Evolutionary conservation across 345 rosid genomes (phyloP).

Genomic region (Populus deltoides): DNA sequence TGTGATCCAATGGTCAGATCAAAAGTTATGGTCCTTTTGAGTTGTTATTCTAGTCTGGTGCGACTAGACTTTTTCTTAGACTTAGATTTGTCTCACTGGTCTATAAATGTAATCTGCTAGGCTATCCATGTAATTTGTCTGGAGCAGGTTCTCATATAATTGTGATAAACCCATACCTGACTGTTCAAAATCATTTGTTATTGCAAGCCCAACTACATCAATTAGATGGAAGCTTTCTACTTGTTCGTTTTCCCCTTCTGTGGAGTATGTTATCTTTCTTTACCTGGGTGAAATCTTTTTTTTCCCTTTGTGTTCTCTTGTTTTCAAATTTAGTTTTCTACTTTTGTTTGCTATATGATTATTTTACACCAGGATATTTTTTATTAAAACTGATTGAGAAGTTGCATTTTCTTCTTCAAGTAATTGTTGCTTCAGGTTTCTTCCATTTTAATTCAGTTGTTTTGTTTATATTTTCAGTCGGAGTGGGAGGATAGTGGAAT

Average conservation of each 20-base stretch:
- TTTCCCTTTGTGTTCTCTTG: not conserved
- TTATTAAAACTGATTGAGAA: not conserved
- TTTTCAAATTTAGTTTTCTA: not conserved
- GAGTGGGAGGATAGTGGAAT: conserved; percentile 10
- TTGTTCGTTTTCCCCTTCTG: not conserved
- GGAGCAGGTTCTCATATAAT: too few relatives aligned
- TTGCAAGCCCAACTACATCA: too few relatives aligned
- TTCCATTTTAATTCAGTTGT: not conserved
- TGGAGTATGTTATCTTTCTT: not conserved
- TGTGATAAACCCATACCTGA: too few relatives aligned
- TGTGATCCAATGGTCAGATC: too few relatives aligned
- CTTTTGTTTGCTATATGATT: not conserved
- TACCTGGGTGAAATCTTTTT: not conserved
- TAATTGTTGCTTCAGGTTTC: not conserved
- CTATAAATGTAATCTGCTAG: too few relatives aligned
- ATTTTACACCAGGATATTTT: not conserved
- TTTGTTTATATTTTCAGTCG: not conserved
- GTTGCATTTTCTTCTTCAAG: not conserved
- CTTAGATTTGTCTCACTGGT: too few relatives aligned
- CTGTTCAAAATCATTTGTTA: too few relatives aligned
- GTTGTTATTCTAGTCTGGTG: too few relatives aligned
- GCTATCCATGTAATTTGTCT: too few relatives aligned
- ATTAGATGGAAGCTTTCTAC: not conserved
- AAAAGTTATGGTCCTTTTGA: too few relatives aligned
- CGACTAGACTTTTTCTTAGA: too few relatives aligned